These are phyloP conservation scores for Phialophora chinensis DNA, from an alignment of 2,329 filamentous ascomycete genomes.

Conservation along the genomic window DNA sequence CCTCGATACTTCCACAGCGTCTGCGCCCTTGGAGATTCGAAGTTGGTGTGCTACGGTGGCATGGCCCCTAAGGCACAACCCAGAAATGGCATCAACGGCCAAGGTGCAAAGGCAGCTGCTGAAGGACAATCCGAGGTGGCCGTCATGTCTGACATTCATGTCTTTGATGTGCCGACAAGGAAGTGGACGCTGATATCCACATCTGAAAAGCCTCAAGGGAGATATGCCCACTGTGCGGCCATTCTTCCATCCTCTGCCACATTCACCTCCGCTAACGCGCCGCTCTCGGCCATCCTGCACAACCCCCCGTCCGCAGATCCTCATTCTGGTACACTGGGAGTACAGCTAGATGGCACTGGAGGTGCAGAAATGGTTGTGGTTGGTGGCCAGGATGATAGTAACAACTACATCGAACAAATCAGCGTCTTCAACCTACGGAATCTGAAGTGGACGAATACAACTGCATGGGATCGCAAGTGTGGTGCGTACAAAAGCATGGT, in stretches of 20 bases:
- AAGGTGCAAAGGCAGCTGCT: slow-evolving; percentile 52
- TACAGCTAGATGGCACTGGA: slow-evolving; percentile 86
- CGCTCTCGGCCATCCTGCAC: slow-evolving; percentile 84
- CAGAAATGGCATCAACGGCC: slow-evolving; percentile 45
- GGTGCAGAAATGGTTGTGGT: slow-evolving; percentile 98
- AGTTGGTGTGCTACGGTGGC: slow-evolving; percentile 95
- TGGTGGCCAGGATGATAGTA: slow-evolving; percentile 94
- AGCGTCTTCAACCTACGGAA: slow-evolving; percentile 97
- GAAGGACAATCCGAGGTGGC: slow-evolving; percentile 84
- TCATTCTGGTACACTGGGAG: slow-evolving; percentile 85
- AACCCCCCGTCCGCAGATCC: slow-evolving; percentile 82
- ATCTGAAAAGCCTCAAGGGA: slow-evolving; percentile 83
- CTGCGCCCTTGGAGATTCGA: slow-evolving; percentile 90
- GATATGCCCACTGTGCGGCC: slow-evolving; percentile 95
- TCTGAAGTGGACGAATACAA: slow-evolving; percentile 92
- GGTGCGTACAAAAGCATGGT: slow-evolving; percentile 96
- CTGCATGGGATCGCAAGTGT: slow-evolving; percentile 85
- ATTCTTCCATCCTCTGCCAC: slow-evolving; percentile 86
- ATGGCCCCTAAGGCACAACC: slow-evolving; percentile 76
- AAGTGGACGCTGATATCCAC: slow-evolving; percentile 82
- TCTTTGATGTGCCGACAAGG: slow-evolving; percentile 83
- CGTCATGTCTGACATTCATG: slow-evolving; percentile 97
- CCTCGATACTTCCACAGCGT: slow-evolving; percentile 97
- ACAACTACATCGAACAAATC: slow-evolving; percentile 98
- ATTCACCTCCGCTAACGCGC: slow-evolving; percentile 83